Conservation (phyloP, 164 flowering plant species). For the Euptelea pleiosperma region DNA sequence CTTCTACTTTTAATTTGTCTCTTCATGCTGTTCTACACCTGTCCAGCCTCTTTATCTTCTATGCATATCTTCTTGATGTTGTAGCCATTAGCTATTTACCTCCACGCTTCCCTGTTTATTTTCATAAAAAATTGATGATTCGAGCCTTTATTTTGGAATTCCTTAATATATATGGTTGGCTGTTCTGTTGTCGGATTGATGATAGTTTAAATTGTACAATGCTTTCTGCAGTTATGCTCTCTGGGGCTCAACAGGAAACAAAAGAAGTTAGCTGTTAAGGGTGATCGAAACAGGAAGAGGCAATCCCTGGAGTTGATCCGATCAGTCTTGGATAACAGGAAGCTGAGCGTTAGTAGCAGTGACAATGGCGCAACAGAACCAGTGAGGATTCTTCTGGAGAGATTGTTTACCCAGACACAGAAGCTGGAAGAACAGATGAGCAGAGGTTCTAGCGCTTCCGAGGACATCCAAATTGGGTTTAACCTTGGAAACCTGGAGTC, state of each 20-base stretch:
- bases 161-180: too few relatives aligned
- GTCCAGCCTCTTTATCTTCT: too few relatives aligned
- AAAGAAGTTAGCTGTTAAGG: conserved; percentile 19
- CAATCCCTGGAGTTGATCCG: conserved; percentile 21
- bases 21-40: too few relatives aligned
- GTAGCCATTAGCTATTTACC: too few relatives aligned
- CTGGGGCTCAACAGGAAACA: conserved; percentile 25
- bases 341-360: conserved; percentile 29
- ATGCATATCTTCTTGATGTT: too few relatives aligned
- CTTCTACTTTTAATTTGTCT: too few relatives aligned
- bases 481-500: conserved; percentile 57
- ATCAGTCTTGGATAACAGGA: conserved; percentile 38
- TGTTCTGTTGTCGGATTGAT: too few relatives aligned
- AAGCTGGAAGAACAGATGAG: conserved; percentile 67
- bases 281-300: conserved; percentile 16
- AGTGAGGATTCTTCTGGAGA: conserved; percentile 70
- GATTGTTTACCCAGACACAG: conserved; percentile 74
- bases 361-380: conserved; percentile 64
- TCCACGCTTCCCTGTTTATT: too few relatives aligned
- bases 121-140: too few relatives aligned
- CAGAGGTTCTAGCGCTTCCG: conserved; percentile 30
- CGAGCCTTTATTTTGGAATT: too few relatives aligned
- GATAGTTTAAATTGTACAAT: not conserved
- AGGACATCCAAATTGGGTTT: conserved; percentile 30
- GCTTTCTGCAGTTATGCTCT: conserved; percentile 30